Base-by-base conservation (phyloP, 2,329 filamentous ascomycete species). In the Ploettnerulaceae sp. region DNA sequence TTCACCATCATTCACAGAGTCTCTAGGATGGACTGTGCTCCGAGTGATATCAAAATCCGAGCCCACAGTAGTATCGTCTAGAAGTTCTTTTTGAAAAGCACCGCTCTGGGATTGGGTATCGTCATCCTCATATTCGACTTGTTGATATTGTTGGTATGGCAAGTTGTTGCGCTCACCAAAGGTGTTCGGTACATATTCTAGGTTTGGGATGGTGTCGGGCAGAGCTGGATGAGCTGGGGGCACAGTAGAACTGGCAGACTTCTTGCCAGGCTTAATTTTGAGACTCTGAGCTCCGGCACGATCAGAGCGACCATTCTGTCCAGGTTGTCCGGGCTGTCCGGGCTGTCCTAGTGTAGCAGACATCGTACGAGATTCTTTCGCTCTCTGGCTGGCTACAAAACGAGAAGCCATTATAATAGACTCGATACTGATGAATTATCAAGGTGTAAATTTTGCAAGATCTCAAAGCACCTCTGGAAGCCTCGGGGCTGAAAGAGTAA, bases 31-130 rank as follows among this genome's bases (percentile, higher is more conserved):
- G 41, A 20, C n/a, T 45, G n/a, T 36, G 17, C 49, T 52, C 32
- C 33, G 32, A 18, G 49, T 48, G 12, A 32, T 28, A 7, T 52
- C 49, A 11, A 48, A 44, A 15, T 43, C 38, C 4, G 41, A 42
- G 7, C 12, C 36, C 9, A 41, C 28, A 21, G 45, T 34, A 12
- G 45, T 46, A 18, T 47, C 40, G 20, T 48, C 41, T 14, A 52
- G 44, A n/a, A n/a, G 25, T 14, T 35, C 31, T 21, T 28, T 47
- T 4, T 34, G 39, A 21, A 34, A 22, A 20, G 35, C 12, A 17
- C 20, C 21, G 11, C 26, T 40, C 7, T 36, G 33, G 25, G 5
- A 29, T 4, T 21, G 25, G n/a, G 28, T 26, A 11, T 29, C 17
- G 14, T 20, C 18, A 17, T 41, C 26, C 8, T 12, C 12, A 14